phyloP scores from a whole-genome alignment of 1,284 basidiomycete genomes.

The Crocinoboletus sp. region DNA sequence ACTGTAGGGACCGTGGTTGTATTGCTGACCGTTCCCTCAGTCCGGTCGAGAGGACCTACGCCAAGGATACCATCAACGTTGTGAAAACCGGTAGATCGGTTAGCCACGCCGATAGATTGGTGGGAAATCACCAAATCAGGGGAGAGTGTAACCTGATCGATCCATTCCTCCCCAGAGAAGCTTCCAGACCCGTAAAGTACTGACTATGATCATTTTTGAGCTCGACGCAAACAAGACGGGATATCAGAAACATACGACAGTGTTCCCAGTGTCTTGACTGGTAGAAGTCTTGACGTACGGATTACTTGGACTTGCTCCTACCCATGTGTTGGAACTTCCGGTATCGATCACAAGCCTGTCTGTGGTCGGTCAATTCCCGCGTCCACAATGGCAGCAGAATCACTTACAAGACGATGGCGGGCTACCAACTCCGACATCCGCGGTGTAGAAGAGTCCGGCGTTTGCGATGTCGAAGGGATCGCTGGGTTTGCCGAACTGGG shows the following conservation, averaged over 20 bases:
- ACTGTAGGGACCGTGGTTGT: constrained; percentile 14
- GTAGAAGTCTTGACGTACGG: constrained; percentile 38
- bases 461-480: constrained; percentile 8
- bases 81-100: constrained; percentile 21
- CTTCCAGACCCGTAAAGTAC: constrained; percentile 49
- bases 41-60: too few species aligned
- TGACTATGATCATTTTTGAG: constrained; percentile 14
- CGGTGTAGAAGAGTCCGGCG: constrained; percentile 29
- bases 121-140: constrained; percentile 22
- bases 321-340: constrained; percentile 37
- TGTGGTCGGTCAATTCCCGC: constrained; percentile 1
- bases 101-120: constrained; percentile 33
- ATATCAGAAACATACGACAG: constrained; percentile 30
- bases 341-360: constrained; percentile 32
- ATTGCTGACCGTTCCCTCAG: neutral
- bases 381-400: neutral
- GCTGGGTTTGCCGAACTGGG: constrained; percentile 8
- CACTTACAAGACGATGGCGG: constrained; percentile 41
- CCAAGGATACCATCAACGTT: constrained; percentile 27
- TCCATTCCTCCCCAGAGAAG: constrained; percentile 47
- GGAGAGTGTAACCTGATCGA: constrained; percentile 26
- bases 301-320: constrained; percentile 30
- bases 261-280: constrained; percentile 40
- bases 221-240: too few species aligned
- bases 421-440: constrained; percentile 40